Evolutionary conservation across 2,329 filamentous ascomycete species (phyloP).

Genomic region (Verticillium zaregamsianum): DNA sequence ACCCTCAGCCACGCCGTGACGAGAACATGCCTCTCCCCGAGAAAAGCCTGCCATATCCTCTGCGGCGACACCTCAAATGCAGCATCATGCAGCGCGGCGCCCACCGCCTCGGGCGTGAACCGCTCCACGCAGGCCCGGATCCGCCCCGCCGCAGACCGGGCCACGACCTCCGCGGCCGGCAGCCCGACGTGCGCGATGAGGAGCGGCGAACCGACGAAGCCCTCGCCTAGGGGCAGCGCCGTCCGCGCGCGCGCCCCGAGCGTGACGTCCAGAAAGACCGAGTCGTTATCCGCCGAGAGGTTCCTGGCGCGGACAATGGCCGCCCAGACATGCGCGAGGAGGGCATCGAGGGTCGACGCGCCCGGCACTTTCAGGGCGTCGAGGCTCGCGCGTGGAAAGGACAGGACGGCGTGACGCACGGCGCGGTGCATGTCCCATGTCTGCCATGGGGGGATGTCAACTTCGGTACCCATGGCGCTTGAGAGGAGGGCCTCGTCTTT

Average conservation of each 20-base stretch:
- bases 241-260: constrained; percentile 35
- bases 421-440: constrained; percentile 33
- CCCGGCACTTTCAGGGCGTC: constrained; percentile 22
- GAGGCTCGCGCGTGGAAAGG: constrained; percentile 23
- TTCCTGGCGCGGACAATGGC: constrained; percentile 36
- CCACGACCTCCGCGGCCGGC: background rate
- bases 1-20: constrained; percentile 39
- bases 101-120: constrained; percentile 33
- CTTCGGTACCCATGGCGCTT: constrained; percentile 11
- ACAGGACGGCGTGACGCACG: constrained; percentile 28
- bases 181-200: constrained; percentile 30
- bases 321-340: constrained; percentile 42
- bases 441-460: constrained; percentile 28
- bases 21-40: constrained; percentile 35
- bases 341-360: constrained; percentile 36
- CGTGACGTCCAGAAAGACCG: constrained; percentile 34
- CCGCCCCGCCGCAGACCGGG: constrained; percentile 19
- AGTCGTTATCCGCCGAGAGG: constrained; percentile 16
- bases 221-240: constrained; percentile 30
- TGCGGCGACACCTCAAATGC: constrained; percentile 40
- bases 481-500: background rate
- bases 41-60: constrained; percentile 41
- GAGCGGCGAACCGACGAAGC: constrained; percentile 40
- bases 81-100: constrained; percentile 35
- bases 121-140: constrained; percentile 29